These are phyloP conservation scores for Jaltomata sinuosa DNA, from an alignment of 257 asterid species.

Conservation along the genomic window DNA sequence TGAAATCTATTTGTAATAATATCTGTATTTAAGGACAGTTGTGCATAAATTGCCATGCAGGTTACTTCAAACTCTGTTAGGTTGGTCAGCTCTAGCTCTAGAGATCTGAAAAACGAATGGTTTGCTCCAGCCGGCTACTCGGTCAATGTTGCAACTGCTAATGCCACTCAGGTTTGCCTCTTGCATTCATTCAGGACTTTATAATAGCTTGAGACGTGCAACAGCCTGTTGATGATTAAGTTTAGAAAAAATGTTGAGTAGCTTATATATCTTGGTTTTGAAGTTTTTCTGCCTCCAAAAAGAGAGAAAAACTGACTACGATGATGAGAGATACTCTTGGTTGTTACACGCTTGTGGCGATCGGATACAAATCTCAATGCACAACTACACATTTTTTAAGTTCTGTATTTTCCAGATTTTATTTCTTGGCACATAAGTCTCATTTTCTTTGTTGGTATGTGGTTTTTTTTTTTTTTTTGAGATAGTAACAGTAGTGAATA, in stretches of 20 bases:
- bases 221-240: neutral
- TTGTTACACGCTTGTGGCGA: neutral
- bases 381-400: neutral
- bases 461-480: neutral
- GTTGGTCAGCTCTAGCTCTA: slow-evolving; percentile 64
- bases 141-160: slow-evolving; percentile 90
- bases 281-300: neutral
- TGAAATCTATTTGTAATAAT: neutral
- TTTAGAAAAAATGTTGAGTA: neutral
- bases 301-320: neutral
- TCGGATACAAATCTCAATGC: neutral
- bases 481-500: neutral
- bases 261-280: neutral
- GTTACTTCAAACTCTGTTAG: slow-evolving; percentile 75
- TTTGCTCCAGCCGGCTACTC: slow-evolving; percentile 68
- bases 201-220: neutral
- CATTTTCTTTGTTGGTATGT: neutral
- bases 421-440: neutral
- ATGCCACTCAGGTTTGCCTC: slow-evolving; percentile 66
- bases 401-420: neutral
- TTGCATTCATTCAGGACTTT: neutral
- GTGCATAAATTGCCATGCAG: slow-evolving; percentile 29
- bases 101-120: slow-evolving; percentile 76
- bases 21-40: slow-evolving; percentile 10
- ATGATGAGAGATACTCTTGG: neutral